A percentile compares a stretch with the other conserved stretches of the same genome.
phyloP scores from a whole-genome alignment of 78 protist species.

The Dictyostelium firmibasis region DNA sequence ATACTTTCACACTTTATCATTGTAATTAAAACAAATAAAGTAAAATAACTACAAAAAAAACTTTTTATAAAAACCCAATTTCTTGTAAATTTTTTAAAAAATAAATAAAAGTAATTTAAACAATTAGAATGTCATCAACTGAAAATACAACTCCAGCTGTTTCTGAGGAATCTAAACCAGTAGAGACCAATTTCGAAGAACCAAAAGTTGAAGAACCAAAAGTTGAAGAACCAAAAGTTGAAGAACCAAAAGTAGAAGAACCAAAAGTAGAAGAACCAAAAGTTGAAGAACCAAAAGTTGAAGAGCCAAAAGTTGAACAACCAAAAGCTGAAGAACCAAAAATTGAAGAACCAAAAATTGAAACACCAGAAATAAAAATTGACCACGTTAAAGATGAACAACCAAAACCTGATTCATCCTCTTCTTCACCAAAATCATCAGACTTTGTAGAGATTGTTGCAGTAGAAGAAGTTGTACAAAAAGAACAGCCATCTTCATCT shows the following conservation, averaged over 20 bases:
- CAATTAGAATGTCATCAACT: background rate
- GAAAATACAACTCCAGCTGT: background rate
- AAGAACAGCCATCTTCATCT: background rate
- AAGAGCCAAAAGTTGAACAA: background rate
- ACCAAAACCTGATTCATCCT: background rate
- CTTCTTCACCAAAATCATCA: no score
- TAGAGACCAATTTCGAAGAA: background rate
- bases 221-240: background rate
- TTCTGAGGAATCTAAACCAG: background rate
- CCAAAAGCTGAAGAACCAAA: background rate
- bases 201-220: background rate
- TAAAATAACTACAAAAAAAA: background rate
- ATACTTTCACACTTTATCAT: background rate
- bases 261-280: background rate
- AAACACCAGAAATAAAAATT: background rate
- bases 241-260: background rate
- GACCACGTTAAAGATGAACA: background rate
- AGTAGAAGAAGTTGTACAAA: background rate
- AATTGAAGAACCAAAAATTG: background rate
- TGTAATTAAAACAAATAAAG: no score
- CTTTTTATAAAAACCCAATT: no score
- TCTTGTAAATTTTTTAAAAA: no score
- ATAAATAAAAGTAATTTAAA: background rate
- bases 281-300: background rate
- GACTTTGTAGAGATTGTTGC: background rate